Evolutionary conservation across 202 grass and related monocot genomes (phyloP).

Genomic region (Alloteropsis angusta): DNA sequence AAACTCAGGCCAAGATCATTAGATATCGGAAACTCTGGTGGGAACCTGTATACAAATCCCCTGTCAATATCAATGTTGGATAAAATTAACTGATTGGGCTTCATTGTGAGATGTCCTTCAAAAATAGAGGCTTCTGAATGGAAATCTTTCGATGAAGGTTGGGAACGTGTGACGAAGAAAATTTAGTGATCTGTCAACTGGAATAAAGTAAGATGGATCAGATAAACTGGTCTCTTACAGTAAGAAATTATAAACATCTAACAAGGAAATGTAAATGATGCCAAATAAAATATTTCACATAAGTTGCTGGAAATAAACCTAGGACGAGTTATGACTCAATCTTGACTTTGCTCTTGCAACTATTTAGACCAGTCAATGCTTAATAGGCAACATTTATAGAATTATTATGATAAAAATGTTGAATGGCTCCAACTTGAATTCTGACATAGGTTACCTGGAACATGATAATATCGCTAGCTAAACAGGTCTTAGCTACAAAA

Average conservation of each 20-base stretch:
- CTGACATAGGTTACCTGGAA: not conserved
- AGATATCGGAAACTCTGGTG: slow-evolving; percentile 48
- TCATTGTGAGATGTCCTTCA: slow-evolving; percentile 37
- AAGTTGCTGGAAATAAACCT: not conserved
- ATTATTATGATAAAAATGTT: not conserved
- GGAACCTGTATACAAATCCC: slow-evolving; percentile 37
- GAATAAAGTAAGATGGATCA: slow-evolving; percentile 14
- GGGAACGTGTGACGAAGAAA: slow-evolving; percentile 10
- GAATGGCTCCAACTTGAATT: not conserved
- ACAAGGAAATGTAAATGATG: not conserved
- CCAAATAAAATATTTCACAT: not conserved
- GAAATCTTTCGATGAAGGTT: slow-evolving; percentile 15
- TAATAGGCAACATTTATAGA: not conserved
- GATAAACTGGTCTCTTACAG: not conserved
- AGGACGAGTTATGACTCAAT: not conserved
- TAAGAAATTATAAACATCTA: not conserved
- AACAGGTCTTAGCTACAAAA: not conserved
- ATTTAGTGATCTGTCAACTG: slow-evolving; percentile 22
- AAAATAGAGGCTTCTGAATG: slow-evolving; percentile 10
- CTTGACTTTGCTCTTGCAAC: not conserved
- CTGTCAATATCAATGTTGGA: slow-evolving; percentile 48
- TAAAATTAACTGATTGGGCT: slow-evolving; percentile 36
- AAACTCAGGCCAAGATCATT: slow-evolving; percentile 50
- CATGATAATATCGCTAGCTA: not conserved
- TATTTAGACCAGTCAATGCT: not conserved